Evolutionary conservation across 768 basidiomycete species (phyloP).

Genomic region (Phanerochaete carnosa): DNA sequence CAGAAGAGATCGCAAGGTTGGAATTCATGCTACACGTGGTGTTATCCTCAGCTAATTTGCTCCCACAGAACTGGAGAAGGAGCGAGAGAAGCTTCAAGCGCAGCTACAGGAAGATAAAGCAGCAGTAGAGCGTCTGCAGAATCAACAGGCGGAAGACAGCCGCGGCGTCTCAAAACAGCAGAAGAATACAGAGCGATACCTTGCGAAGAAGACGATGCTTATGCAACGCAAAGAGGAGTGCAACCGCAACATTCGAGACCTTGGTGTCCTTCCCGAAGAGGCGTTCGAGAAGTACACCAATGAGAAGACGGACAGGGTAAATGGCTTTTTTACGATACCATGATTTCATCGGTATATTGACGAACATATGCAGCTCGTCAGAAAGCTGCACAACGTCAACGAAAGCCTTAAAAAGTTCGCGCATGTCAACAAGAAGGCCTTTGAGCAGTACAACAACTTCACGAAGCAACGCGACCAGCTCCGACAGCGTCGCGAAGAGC

Average conservation of each 20-base stretch:
- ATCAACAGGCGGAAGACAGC: conserved; percentile 82
- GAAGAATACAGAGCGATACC: conserved; percentile 92
- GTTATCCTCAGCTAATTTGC: neutral
- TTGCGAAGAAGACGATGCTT: conserved; percentile 89
- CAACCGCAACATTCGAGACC: conserved; percentile 91
- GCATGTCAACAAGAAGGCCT: conserved; percentile 99
- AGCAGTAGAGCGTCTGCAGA: conserved; percentile 71
- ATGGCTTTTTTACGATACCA: conserved; percentile 23
- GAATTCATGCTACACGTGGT: conserved; percentile 1
- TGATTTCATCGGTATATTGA: neutral
- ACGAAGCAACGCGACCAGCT: conserved; percentile 96
- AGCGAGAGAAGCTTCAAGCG: conserved; percentile 55
- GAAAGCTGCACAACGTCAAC: conserved; percentile 88
- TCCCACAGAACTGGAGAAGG: conserved; percentile 63
- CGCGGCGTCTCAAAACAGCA: conserved; percentile 87
- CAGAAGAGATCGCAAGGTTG: conserved; percentile 61
- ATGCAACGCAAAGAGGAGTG: conserved; percentile 86
- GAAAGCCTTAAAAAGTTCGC: conserved; percentile 95
- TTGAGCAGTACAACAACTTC: conserved; percentile 97
- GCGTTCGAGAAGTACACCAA: conserved; percentile 93
- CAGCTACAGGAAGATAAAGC: conserved; percentile 66
- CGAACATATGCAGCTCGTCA: conserved; percentile 63
- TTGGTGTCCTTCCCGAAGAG: conserved; percentile 95
- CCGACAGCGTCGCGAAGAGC: conserved; percentile 79
- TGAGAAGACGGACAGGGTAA: conserved; percentile 83